Conservation (phyloP, 2,329 filamentous ascomycete genomes). For the Dactylellina parvicollis region DNA sequence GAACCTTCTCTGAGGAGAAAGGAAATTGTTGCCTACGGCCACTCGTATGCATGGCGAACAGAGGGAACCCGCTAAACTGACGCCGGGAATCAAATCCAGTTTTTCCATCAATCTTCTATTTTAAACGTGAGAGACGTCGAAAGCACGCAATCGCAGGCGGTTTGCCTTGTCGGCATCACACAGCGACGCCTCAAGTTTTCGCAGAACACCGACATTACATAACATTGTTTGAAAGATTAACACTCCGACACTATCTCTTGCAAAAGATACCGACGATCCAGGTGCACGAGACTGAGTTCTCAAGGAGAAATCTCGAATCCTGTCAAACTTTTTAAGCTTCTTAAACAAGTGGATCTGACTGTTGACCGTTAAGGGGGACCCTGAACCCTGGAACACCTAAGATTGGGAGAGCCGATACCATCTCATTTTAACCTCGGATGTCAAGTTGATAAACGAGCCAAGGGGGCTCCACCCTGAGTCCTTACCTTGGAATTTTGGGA, state of each 20-base stretch:
- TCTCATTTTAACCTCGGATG: slow-evolving; percentile 37
- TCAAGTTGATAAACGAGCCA: slow-evolving; percentile 23
- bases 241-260: not conserved
- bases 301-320: slow-evolving; percentile 15
- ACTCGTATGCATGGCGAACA: slow-evolving; percentile 14
- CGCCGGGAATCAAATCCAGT: slow-evolving; percentile 8
- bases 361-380: slow-evolving; percentile 24
- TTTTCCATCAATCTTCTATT: slow-evolving; percentile 41
- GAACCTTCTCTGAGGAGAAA: slow-evolving; percentile 6
- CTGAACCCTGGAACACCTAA: slow-evolving; percentile 5
- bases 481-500: slow-evolving; percentile 1
- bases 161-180: not conserved
- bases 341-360: slow-evolving; percentile 33
- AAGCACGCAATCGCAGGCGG: not conserved
- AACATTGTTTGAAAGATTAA: slow-evolving; percentile 6
- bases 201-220: slow-evolving; percentile 4
- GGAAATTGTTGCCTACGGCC: slow-evolving; percentile 32
- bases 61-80: slow-evolving; percentile 2
- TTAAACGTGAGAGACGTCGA: not conserved
- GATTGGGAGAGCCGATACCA: slow-evolving; percentile 15
- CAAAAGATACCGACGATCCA: not conserved
- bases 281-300: slow-evolving; percentile 23
- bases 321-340: slow-evolving; percentile 52
- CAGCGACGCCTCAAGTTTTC: not conserved
- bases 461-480: slow-evolving; percentile 5